Evolutionary conservation across 148 eudicot genomes (phyloP).

Genomic region (Silene latifolia): DNA sequence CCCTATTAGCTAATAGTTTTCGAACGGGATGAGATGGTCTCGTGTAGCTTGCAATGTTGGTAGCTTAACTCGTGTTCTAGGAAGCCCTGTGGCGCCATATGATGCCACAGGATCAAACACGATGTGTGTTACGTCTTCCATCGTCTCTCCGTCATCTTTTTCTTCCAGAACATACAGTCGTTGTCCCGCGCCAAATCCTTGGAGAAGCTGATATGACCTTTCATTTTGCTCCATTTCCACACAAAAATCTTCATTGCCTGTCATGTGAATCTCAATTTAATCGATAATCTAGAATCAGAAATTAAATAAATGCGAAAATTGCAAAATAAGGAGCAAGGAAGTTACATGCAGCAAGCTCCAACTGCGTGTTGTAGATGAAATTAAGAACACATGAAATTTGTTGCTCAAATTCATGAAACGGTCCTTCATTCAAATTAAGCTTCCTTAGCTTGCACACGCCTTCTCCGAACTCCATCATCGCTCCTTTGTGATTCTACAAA

Average conservation of each 20-base stretch:
- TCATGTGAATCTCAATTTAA: not conserved
- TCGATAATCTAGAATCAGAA: not conserved
- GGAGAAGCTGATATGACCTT: conserved; percentile 76
- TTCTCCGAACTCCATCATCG: conserved; percentile 92
- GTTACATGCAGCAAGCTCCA: conserved; percentile 79
- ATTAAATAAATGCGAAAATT: no score
- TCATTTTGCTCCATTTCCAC: conserved; percentile 74
- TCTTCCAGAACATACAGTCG: conserved; percentile 41
- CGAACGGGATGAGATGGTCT: conserved; percentile 40
- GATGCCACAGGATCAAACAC: conserved; percentile 47
- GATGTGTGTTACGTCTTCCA: conserved; percentile 28
- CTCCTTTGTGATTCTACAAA: conserved; percentile 75
- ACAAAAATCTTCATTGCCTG: conserved; percentile 74
- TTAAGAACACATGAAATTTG: conserved; percentile 76
- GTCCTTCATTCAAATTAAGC: conserved; percentile 56
- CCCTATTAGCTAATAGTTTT: conserved; percentile 14
- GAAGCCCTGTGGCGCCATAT: conserved; percentile 33
- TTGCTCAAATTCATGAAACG: conserved; percentile 63
- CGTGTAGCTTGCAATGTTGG: conserved; percentile 54
- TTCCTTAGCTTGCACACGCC: conserved; percentile 72
- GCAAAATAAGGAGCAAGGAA: not conserved
- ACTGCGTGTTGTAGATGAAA: conserved; percentile 81
- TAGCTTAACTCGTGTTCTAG: conserved; percentile 42
- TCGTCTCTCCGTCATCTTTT: conserved; percentile 1
- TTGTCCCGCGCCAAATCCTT: conserved; percentile 68